phyloP scores from a whole-genome alignment of 768 basidiomycete species.

The Boletus huronensis region DNA sequence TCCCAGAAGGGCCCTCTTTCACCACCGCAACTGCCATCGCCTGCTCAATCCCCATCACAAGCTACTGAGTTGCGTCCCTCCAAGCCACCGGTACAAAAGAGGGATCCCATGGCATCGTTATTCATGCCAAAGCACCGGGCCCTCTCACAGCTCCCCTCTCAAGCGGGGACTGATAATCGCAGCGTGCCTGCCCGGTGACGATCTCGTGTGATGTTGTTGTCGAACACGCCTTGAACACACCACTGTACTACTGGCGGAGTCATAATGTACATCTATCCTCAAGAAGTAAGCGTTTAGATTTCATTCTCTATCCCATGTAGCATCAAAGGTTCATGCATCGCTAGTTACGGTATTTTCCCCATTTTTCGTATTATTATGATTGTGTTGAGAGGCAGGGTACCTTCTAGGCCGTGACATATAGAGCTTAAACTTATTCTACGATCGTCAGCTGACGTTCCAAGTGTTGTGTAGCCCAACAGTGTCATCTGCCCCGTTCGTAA shows the following conservation, averaged over 20 bases:
- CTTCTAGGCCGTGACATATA: neutral
- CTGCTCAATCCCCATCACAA: conserved; percentile 17
- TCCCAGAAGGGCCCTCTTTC: conserved; percentile 31
- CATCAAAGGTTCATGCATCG: conserved; percentile 9
- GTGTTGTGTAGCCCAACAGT: conserved; percentile 79
- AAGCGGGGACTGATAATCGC: conserved; percentile 21
- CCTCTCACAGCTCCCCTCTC: conserved; percentile 50
- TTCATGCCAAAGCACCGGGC: conserved; percentile 79
- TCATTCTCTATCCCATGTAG: conserved; percentile 16
- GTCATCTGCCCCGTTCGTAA: conserved; percentile 63
- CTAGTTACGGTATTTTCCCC: conserved; percentile 1
- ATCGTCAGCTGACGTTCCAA: conserved; percentile 44
- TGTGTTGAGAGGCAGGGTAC: neutral
- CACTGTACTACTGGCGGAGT: neutral
- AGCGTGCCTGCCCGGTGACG: conserved; percentile 22
- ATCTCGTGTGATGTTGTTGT: neutral
- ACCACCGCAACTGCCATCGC: conserved; percentile 11
- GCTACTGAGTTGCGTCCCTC: conserved; percentile 30
- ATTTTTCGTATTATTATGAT: conserved; percentile 8
- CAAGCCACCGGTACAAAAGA: conserved; percentile 47
- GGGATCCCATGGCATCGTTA: conserved; percentile 55
- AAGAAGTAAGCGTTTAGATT: neutral
- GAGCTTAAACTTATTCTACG: neutral
- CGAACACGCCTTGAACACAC: neutral
- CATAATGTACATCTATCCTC: conserved; percentile 6